A percentile compares a stretch with the other conserved stretches of the same genome.
These are phyloP conservation scores for Alternaria novae-zelandiae DNA, from an alignment of 2,329 filamentous ascomycete species.

Conservation along the genomic window DNA sequence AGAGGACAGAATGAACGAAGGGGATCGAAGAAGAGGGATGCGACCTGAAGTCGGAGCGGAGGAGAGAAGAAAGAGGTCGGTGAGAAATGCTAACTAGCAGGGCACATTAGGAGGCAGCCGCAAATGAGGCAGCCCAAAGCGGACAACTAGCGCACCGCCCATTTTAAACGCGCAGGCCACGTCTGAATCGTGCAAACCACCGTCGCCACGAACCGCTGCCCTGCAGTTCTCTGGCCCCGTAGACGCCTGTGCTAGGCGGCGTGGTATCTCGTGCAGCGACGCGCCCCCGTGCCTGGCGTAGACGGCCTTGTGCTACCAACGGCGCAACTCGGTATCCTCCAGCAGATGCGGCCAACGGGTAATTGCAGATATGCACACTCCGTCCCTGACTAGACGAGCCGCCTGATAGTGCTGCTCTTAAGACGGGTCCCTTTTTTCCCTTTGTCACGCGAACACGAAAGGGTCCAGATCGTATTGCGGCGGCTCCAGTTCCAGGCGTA, in stretches of 20 bases:
- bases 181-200: conserved; percentile 24
- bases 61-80: conserved; percentile 38
- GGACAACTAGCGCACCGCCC: conserved; percentile 33
- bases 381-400: conserved; percentile 30
- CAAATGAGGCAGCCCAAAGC: conserved; percentile 41
- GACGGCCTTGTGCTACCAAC: conserved; percentile 8
- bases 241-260: conserved; percentile 32
- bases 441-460: conserved; percentile 2
- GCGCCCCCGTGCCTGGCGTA: conserved; percentile 10
- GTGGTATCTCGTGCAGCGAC: conserved; percentile 28
- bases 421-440: conserved; percentile 7
- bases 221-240: conserved; percentile 21
- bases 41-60: conserved; percentile 33
- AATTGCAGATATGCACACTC: conserved; percentile 15
- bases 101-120: conserved; percentile 44
- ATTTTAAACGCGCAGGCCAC: conserved; percentile 38
- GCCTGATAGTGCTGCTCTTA: conserved; percentile 6
- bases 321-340: conserved; percentile 1
- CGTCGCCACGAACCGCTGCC: conserved; percentile 20
- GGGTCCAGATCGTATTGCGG: conserved; percentile 24
- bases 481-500: conserved; percentile 19
- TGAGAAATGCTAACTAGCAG: conserved; percentile 38
- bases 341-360: conserved; percentile 12
- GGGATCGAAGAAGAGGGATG: conserved; percentile 40
- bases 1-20: conserved; percentile 47